A percentile compares a stretch with the other conserved stretches of the same genome.
Evolutionary conservation across 352 stramenopile genomes (phyloP).

Genomic region (Halophytophthora polymorphica): DNA sequence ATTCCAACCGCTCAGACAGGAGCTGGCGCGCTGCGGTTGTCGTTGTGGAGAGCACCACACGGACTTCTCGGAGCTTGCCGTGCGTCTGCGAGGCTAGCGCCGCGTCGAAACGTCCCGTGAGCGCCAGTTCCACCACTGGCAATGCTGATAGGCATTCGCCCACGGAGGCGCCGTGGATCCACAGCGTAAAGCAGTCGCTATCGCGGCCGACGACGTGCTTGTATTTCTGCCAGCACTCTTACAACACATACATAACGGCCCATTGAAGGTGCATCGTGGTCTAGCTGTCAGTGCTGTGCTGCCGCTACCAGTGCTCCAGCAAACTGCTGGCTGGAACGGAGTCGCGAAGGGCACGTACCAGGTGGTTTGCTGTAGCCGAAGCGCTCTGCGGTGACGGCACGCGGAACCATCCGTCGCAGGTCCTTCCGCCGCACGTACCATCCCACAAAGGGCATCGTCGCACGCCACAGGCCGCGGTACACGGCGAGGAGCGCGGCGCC

Average conservation of each 20-base stretch:
- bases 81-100: constrained; percentile 4
- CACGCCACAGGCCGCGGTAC: constrained; percentile 57
- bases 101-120: constrained; percentile 17
- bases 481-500: constrained; percentile 15
- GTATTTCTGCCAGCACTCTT: constrained; percentile 18
- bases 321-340: background rate
- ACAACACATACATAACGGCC: too few species aligned
- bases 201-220: background rate
- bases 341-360: constrained; percentile 17
- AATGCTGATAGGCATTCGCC: constrained; percentile 70
- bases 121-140: constrained; percentile 52
- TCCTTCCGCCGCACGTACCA: constrained; percentile 63
- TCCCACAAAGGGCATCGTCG: constrained; percentile 42
- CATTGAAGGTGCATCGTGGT: background rate
- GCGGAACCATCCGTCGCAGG: constrained; percentile 26
- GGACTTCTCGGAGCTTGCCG: constrained; percentile 14
- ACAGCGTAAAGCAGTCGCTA: constrained; percentile 34
- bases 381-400: constrained; percentile 39
- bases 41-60: constrained; percentile 69
- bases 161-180: constrained; percentile 76
- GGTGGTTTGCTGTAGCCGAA: constrained; percentile 42
- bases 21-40: constrained; percentile 57
- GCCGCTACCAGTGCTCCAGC: background rate
- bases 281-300: background rate
- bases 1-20: constrained; percentile 17